Evolutionary conservation across 2,329 filamentous ascomycete species (phyloP).

Genomic region (Akanthomyces dipterigenus): DNA sequence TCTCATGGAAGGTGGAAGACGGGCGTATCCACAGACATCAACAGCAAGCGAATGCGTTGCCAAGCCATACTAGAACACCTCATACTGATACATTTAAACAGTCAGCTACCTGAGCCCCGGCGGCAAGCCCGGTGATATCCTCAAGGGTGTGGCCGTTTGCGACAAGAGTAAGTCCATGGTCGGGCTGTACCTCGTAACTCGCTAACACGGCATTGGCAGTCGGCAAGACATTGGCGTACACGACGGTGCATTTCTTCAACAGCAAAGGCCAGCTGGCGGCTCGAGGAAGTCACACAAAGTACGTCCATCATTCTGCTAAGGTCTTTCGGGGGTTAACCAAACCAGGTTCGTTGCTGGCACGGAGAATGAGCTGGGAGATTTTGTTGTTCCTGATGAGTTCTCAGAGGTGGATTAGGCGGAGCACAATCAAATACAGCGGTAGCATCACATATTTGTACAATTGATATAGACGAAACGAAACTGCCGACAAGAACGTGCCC

Average conservation of each 20-base stretch:
- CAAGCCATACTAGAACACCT: no score
- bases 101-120: slow-evolving; percentile 58
- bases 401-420: slow-evolving; percentile 25
- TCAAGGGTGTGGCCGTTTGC: slow-evolving; percentile 51
- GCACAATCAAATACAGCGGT: background rate
- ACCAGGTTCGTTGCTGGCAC: slow-evolving; percentile 37
- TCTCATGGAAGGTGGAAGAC: slow-evolving; percentile 57
- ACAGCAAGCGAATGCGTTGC: slow-evolving; percentile 42
- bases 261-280: slow-evolving; percentile 53
- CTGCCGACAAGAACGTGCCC: background rate
- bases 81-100: slow-evolving; percentile 20
- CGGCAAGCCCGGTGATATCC: slow-evolving; percentile 48
- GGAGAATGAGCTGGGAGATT: slow-evolving; percentile 29
- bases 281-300: slow-evolving; percentile 62
- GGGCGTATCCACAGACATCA: slow-evolving; percentile 59
- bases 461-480: background rate
- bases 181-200: background rate
- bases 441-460: background rate
- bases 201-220: slow-evolving; percentile 32
- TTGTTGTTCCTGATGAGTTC: slow-evolving; percentile 29
- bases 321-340: slow-evolving; percentile 6
- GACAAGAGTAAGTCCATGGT: slow-evolving; percentile 47
- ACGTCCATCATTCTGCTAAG: slow-evolving; percentile 16
- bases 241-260: slow-evolving; percentile 53
- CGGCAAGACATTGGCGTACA: slow-evolving; percentile 58